Evolutionary conservation across 1,284 basidiomycete genomes (phyloP), one percentile per base, ranked within the genome.

Genomic region (Ustilago nuda): DNA sequence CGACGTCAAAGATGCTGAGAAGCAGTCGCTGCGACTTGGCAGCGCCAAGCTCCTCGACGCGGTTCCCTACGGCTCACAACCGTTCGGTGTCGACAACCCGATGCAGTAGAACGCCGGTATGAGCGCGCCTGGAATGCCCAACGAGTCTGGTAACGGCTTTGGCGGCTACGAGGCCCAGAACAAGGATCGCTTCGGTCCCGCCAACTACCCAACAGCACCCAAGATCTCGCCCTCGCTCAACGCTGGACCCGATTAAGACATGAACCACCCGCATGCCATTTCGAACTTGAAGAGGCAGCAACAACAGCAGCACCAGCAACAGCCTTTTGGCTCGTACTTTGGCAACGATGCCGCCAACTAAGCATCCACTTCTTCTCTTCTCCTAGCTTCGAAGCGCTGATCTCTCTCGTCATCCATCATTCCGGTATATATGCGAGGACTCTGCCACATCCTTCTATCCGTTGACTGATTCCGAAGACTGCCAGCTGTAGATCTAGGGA

Each of bases 201-300:
- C 53, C 1, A 56, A 56, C 58, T 66, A 66, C 36, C 53, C 37
- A 4, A 35, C 52, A n/a, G 51, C 56, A 15, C 60, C 64, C 1
- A 66, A 63, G 64, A 48, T 72, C 37, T 66, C 64, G 39, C 61
- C 70, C 12, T 51, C 57, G 45, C 61, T 60, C 5, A 55, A 56
- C 17, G 53, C 43, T 12, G 52, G 48, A 12, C 48, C 46, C 41
- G 67, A 64, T n/a, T 58, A 52, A 35, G 60, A 62, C 43, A 6
- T 39, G 30, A 37, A 35, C 27, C 35, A 51, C 36, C 23, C 11
- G 27, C 56, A 63, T 23, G 48, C 30, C 30, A 50, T 50, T 12
- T 54, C 19, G 52, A 54, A 54, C 43, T 27, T 46, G 43, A 46
- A 58, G 56, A 50, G 48, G 48, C 48, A 50, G 48, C 48, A 50